Evolutionary conservation across 306 rosid genomes (phyloP).

Genomic region (Aeschynomene evenia): DNA sequence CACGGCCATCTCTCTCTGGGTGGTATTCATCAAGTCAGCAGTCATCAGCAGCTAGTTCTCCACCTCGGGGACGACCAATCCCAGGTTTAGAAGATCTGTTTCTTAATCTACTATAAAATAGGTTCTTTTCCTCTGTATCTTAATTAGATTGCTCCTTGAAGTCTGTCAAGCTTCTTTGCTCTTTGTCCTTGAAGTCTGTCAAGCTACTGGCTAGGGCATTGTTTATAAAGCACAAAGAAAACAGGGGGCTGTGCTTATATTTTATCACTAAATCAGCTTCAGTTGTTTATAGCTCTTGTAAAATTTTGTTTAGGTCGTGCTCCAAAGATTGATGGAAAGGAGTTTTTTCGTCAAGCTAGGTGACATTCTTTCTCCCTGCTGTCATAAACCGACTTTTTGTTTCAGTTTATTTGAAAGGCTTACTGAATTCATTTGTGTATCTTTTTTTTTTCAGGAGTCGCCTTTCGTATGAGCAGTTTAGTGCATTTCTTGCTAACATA

Average conservation of each 20-base stretch:
- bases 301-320: slow-evolving; percentile 64
- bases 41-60: slow-evolving; percentile 97
- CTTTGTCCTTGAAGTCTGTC: not conserved
- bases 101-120: not conserved
- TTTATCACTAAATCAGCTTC: slow-evolving; percentile 10
- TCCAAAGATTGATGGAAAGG: slow-evolving; percentile 96
- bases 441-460: slow-evolving; percentile 72
- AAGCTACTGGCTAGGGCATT: not conserved
- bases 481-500: slow-evolving; percentile 93
- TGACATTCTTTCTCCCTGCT: slow-evolving; percentile 29
- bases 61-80: slow-evolving; percentile 66
- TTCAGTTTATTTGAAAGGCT: slow-evolving; percentile 25
- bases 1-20: slow-evolving; percentile 58
- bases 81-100: slow-evolving; percentile 54
- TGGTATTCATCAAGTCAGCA: slow-evolving; percentile 99
- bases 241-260: not conserved
- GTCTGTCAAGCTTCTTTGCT: not conserved
- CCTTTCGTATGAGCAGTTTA: slow-evolving; percentile 94
- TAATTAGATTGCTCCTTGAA: slow-evolving; percentile 7
- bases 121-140: not conserved
- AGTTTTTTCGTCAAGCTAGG: slow-evolving; percentile 98
- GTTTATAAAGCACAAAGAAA: not conserved
- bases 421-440: slow-evolving; percentile 20
- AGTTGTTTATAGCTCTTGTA: slow-evolving; percentile 3
- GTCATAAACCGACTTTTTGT: slow-evolving; percentile 5